Conservation (phyloP, 164 flowering plant species). For the Stephania japonica region DNA sequence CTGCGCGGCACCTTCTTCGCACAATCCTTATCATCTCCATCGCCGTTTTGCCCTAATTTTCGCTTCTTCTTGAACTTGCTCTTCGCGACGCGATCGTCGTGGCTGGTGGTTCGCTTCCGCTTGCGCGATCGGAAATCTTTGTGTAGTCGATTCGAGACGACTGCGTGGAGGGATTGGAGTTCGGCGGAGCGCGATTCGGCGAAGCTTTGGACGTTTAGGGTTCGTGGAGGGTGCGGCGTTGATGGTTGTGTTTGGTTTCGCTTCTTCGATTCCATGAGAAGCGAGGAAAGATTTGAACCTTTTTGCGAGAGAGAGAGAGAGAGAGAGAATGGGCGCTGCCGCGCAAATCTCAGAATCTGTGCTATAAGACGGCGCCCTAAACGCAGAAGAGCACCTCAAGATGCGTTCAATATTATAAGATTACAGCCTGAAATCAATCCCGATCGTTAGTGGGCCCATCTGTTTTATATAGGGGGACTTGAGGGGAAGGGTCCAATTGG, state of each 20-base stretch:
- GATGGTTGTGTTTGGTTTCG: neutral
- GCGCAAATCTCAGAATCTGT: too few species aligned
- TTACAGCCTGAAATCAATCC: too few species aligned
- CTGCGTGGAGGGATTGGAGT: conserved; percentile 55
- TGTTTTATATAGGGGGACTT: too few species aligned
- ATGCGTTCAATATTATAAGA: too few species aligned
- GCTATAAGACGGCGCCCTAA: too few species aligned
- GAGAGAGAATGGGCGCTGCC: too few species aligned
- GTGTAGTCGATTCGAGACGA: conserved; percentile 41
- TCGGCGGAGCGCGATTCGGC: conserved; percentile 69
- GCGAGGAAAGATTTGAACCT: too few species aligned
- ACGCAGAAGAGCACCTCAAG: too few species aligned
- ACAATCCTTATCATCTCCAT: conserved; percentile 19
- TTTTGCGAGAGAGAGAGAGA: too few species aligned
- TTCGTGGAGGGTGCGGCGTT: conserved; percentile 40
- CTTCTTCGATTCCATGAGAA: conserved; percentile 10
- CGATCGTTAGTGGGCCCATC: too few species aligned
- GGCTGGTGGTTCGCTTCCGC: conserved; percentile 74
- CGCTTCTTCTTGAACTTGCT: conserved; percentile 30
- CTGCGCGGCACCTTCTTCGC: conserved; percentile 43
- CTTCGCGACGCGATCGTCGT: conserved; percentile 34
- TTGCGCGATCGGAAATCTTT: conserved; percentile 51
- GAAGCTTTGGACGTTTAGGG: conserved; percentile 52
- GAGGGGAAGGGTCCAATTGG: too few species aligned
- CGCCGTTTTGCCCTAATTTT: conserved; percentile 18